These are phyloP conservation scores for Microthlaspi erraticum DNA, from an alignment of 345 rosid species.

Conservation along the genomic window DNA sequence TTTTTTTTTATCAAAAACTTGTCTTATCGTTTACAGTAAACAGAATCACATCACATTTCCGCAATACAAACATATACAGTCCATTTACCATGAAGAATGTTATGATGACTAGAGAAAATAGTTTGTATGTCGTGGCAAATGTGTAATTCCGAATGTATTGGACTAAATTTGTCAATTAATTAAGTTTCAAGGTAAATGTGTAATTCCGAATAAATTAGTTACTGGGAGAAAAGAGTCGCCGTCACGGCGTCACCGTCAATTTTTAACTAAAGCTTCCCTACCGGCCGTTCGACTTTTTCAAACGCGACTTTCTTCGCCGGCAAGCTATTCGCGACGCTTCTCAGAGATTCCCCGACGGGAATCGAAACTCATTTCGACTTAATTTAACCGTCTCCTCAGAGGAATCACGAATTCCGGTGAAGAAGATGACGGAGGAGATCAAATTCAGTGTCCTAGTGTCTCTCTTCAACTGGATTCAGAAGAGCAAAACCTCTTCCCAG, in stretches of 20 bases:
- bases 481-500: constrained; percentile 62
- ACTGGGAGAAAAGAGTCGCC: neutral
- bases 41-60: too few relatives aligned
- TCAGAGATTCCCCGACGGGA: neutral
- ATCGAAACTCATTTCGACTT: neutral
- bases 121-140: too few relatives aligned
- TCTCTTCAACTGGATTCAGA: constrained; percentile 91
- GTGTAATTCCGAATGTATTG: too few relatives aligned
- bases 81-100: too few relatives aligned
- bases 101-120: too few relatives aligned
- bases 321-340: constrained; percentile 30
- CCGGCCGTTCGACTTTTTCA: constrained; percentile 21
- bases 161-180: neutral
- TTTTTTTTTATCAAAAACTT: too few relatives aligned
- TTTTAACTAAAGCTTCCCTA: neutral
- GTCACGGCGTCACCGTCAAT: neutral
- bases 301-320: constrained; percentile 40
- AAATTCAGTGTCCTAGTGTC: constrained; percentile 75
- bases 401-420: neutral
- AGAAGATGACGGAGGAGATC: constrained; percentile 54
- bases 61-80: too few relatives aligned
- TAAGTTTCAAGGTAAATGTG: neutral
- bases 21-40: too few relatives aligned
- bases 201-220: neutral
- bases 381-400: neutral